A percentile compares a stretch with the other conserved stretches of the same genome.
phyloP scores from a whole-genome alignment of 148 eudicot species.

The Fallopia convolvulus region DNA sequence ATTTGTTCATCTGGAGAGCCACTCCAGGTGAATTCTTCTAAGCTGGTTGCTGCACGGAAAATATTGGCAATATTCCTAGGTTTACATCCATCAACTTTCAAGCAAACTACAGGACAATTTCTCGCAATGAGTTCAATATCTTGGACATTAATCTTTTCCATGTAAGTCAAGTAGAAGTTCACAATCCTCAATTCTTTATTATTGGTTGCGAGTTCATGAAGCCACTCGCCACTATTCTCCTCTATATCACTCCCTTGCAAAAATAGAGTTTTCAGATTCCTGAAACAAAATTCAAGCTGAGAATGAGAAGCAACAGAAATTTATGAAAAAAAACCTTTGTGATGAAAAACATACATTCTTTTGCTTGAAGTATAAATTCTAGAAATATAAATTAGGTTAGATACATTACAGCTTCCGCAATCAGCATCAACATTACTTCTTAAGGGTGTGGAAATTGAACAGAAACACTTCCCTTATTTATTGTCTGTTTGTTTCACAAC shows the following conservation, averaged over 20 bases:
- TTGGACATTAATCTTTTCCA: slow-evolving; percentile 32
- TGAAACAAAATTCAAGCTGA: slow-evolving; percentile 13
- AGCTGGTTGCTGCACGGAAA: slow-evolving; percentile 37
- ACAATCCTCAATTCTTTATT: slow-evolving; percentile 61
- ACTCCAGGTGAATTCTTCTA: slow-evolving; percentile 68
- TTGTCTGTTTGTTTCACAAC: too few species aligned
- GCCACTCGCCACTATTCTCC: slow-evolving; percentile 68
- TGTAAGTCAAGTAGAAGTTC: slow-evolving; percentile 79
- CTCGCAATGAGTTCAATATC: slow-evolving; percentile 72
- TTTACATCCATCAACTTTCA: slow-evolving; percentile 69
- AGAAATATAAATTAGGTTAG: too few species aligned
- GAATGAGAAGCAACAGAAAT: not conserved
- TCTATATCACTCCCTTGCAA: slow-evolving; percentile 62
- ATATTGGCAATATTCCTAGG: slow-evolving; percentile 48
- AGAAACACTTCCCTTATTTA: too few species aligned
- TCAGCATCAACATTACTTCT: too few species aligned
- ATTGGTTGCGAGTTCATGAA: slow-evolving; percentile 68
- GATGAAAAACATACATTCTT: too few species aligned
- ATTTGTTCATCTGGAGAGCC: slow-evolving; percentile 56
- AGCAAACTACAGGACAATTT: slow-evolving; percentile 62
- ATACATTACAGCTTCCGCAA: too few species aligned
- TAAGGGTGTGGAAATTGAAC: too few species aligned
- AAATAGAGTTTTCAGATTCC: slow-evolving; percentile 55
- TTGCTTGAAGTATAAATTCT: too few species aligned
- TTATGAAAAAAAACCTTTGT: too few species aligned